These are phyloP conservation scores for Phytophthora cryptogea DNA, from an alignment of 352 stramenopile genomes.

Conservation along the genomic window DNA sequence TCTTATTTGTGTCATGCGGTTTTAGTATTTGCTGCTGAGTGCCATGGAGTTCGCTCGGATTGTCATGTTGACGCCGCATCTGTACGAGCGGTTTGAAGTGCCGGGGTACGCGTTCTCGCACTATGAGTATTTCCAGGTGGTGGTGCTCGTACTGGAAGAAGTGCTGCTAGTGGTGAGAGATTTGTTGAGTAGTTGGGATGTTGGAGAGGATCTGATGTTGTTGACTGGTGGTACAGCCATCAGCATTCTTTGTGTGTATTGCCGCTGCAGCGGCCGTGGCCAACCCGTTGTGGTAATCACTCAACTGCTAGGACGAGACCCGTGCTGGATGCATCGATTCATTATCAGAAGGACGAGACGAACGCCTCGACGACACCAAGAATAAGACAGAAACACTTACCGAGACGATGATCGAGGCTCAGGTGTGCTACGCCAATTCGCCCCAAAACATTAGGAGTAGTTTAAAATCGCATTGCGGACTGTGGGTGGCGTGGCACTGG, in stretches of 20 bases:
- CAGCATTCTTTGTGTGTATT: slow-evolving; percentile 72
- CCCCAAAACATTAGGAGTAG: slow-evolving; percentile 20
- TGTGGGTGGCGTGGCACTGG: slow-evolving; percentile 5
- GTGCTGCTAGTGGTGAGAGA: slow-evolving; percentile 66
- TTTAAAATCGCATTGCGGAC: slow-evolving; percentile 21
- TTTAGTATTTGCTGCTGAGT: slow-evolving; percentile 71
- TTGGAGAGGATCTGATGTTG: not conserved
- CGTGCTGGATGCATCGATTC: slow-evolving; percentile 9
- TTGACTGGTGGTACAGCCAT: slow-evolving; percentile 42
- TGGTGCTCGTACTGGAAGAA: slow-evolving; percentile 63
- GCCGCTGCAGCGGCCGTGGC: slow-evolving; percentile 53
- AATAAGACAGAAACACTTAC: slow-evolving; percentile 3
- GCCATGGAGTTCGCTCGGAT: slow-evolving; percentile 75
- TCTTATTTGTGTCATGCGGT: not conserved
- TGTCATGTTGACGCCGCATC: slow-evolving; percentile 62
- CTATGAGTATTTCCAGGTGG: slow-evolving; percentile 83
- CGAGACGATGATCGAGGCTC: not conserved
- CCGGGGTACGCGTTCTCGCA: slow-evolving; percentile 58
- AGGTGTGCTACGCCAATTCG: not conserved
- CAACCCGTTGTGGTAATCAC: slow-evolving; percentile 64
- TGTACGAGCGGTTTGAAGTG: slow-evolving; percentile 65
- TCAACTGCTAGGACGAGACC: not conserved
- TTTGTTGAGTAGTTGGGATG: not conserved
- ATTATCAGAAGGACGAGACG: slow-evolving; percentile 31
- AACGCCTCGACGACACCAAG: slow-evolving; percentile 14